Conservation (phyloP, 2,329 filamentous ascomycete genomes). For the Colletotrichum viniferum region DNA sequence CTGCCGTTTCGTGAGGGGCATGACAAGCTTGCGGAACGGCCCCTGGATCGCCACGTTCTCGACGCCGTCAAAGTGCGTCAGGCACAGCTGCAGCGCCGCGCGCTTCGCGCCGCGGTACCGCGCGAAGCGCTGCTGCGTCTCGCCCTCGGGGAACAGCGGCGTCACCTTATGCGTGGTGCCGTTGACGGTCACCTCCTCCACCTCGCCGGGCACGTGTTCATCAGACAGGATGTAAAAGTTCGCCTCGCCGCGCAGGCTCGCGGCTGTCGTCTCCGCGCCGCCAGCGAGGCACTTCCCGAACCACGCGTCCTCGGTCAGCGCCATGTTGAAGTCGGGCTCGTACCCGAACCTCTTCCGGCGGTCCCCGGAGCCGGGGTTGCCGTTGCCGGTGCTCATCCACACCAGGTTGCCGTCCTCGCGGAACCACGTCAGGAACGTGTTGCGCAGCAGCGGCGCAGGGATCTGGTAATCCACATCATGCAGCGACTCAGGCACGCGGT, state of each 20-base stretch:
- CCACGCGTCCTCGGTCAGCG: constrained; percentile 34
- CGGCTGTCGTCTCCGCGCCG: constrained; percentile 22
- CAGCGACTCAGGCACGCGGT: constrained; percentile 20
- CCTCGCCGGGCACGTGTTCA: constrained; percentile 22
- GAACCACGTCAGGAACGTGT: constrained; percentile 14
- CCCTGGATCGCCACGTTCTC: constrained; percentile 42
- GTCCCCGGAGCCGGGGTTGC: neutral
- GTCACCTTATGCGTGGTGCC: neutral
- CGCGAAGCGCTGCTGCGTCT: constrained; percentile 31
- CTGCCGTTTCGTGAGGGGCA: constrained; percentile 34
- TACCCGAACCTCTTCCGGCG: neutral
- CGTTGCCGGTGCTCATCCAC: neutral
- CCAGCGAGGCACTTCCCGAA: constrained; percentile 38
- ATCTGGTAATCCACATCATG: constrained; percentile 31
- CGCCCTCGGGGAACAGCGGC: constrained; percentile 21
- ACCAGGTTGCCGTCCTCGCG: constrained; percentile 16
- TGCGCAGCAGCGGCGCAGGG: neutral
- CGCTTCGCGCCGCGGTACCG: constrained; percentile 46
- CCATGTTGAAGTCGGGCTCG: constrained; percentile 32
- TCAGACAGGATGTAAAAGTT: constrained; percentile 15
- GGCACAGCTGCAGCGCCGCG: constrained; percentile 48
- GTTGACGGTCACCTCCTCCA: neutral
- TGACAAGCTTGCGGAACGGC: constrained; percentile 39
- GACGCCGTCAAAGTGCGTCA: constrained; percentile 39
- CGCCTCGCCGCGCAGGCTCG: constrained; percentile 8